Base-by-base conservation (phyloP, 2,329 filamentous ascomycete species). In the Fusarium veterinarium region DNA sequence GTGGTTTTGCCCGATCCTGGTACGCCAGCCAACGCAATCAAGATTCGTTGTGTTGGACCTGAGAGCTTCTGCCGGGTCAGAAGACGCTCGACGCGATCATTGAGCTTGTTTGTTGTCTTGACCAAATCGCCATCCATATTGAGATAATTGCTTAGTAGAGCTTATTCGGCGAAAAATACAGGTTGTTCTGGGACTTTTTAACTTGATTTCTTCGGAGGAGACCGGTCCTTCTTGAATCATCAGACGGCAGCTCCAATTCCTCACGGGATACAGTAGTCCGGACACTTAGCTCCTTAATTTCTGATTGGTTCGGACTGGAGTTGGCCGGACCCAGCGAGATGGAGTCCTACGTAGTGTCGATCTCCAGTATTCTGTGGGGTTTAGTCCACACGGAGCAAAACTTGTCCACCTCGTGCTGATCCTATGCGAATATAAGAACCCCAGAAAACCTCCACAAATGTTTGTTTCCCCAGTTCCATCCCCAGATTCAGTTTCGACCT, bases 311-410 rank as follows among this genome's bases (percentile, higher is more conserved):
- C 46, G 30, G 46, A 51, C n/a, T 51, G 46, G 30, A 51, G 46
- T 51, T 6, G 30, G 30, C 46, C 46, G 46, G 30, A 51, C 46
- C 30, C 46, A 33, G n/a, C 16, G 11, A 23, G n/a, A 51, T 8
- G n/a, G 11, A 33, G 30, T 23, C n/a, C 4, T 19, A 51, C 30
- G 46, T 51, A 35, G 46, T 51, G 25, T 33, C 8, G n/a, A 51
- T 14, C 30, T 51, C 46, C 46, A 51, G n/a, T 23, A 51, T 51
- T 51, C 46, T 51, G 46, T 51, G 46, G 46, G 30, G 46, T 51
- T 51, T n/a, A 23, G 13, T 14, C 17, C n/a, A 51, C 16, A 8
- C 11, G n/a, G 30, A 51, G 16, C 30, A 51, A 51, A 51, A 51
- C n/a, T 51, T 25, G 30, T 17, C 23, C 30, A 33, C n/a, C 46